Percentiles rank a stretch among this genome's conserved stretches.
phyloP scores from a whole-genome alignment of 2,329 filamentous ascomycete species.

The Colletotrichum cuscutae region DNA sequence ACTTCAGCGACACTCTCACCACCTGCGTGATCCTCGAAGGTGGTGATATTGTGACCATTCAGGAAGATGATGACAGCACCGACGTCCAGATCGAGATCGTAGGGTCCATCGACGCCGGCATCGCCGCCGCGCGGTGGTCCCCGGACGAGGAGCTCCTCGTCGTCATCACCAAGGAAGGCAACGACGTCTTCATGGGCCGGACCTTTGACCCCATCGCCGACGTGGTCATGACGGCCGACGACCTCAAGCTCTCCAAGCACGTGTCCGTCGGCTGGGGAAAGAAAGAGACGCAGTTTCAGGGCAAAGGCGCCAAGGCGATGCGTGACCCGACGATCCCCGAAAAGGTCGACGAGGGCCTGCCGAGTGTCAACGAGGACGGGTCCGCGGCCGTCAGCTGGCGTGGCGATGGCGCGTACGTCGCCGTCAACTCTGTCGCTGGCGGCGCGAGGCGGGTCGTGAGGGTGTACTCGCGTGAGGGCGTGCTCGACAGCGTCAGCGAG shows the following conservation, averaged over 20 bases:
- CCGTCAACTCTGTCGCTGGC: slow-evolving; percentile 82
- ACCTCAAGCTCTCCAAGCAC: slow-evolving; percentile 88
- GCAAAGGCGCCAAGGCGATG: slow-evolving; percentile 85
- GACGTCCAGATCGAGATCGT: slow-evolving; percentile 92
- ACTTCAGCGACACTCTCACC: slow-evolving; percentile 82
- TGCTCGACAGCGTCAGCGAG: slow-evolving; percentile 92
- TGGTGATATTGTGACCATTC: slow-evolving; percentile 89
- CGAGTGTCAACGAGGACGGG: slow-evolving; percentile 80
- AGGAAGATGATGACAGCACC: slow-evolving; percentile 66
- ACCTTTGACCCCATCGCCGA: slow-evolving; percentile 87
- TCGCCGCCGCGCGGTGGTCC: slow-evolving; percentile 90
- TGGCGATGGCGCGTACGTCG: slow-evolving; percentile 91
- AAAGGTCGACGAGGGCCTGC: slow-evolving; percentile 83
- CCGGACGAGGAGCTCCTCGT: slow-evolving; percentile 92
- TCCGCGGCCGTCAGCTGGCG: slow-evolving; percentile 86
- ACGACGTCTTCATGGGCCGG: slow-evolving; percentile 91
- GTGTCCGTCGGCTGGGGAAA: slow-evolving; percentile 99
- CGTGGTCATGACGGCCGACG: slow-evolving; percentile 76
- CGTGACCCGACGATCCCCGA: slow-evolving; percentile 96
- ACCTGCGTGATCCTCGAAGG: slow-evolving; percentile 87
- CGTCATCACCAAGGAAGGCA: slow-evolving; percentile 82
- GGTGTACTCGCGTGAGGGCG: slow-evolving; percentile 90
- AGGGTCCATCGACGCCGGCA: slow-evolving; percentile 92
- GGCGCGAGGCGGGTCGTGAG: slow-evolving; percentile 81
- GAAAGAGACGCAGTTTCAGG: slow-evolving; percentile 97